Evolutionary conservation across 2,329 filamentous ascomycete genomes (phyloP).

Genomic region (Cladosporium sp.): DNA sequence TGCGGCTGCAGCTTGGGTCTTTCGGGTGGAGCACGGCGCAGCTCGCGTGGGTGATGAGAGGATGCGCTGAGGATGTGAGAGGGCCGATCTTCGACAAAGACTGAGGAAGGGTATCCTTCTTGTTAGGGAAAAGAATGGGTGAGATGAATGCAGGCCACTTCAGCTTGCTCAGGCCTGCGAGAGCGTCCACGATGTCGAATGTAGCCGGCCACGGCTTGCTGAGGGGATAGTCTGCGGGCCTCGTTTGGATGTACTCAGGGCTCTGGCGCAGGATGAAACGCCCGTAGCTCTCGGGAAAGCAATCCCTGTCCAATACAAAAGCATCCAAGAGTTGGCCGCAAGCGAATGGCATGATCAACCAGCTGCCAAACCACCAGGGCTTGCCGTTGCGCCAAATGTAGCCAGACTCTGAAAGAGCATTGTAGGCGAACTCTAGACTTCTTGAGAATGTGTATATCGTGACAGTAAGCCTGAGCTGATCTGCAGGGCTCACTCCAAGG

Average conservation of each 20-base stretch:
- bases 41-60: slow-evolving; percentile 75
- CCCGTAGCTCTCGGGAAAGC: slow-evolving; percentile 53
- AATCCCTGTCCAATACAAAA: slow-evolving; percentile 49
- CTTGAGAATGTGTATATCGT: slow-evolving; percentile 78
- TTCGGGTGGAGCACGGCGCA: slow-evolving; percentile 85
- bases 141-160: slow-evolving; percentile 86
- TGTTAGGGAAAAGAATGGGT: slow-evolving; percentile 76
- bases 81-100: slow-evolving; percentile 66
- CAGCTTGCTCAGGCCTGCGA: slow-evolving; percentile 74
- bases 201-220: slow-evolving; percentile 68
- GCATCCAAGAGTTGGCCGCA: slow-evolving; percentile 48
- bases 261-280: slow-evolving; percentile 66
- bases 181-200: slow-evolving; percentile 71
- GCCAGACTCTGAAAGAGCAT: slow-evolving; percentile 67
- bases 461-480: slow-evolving; percentile 70
- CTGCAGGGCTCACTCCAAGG: slow-evolving; percentile 67
- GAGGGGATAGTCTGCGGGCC: slow-evolving; percentile 64
- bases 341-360: slow-evolving; percentile 47
- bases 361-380: slow-evolving; percentile 59
- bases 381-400: slow-evolving; percentile 41
- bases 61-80: slow-evolving; percentile 78
- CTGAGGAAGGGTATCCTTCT: slow-evolving; percentile 49
- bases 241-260: slow-evolving; percentile 69
- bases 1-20: slow-evolving; percentile 82
- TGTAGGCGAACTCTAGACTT: slow-evolving; percentile 82